These are phyloP conservation scores for Nannochloropsis salina DNA, from an alignment of 108 stramenopile genomes.

Conservation along the genomic window DNA sequence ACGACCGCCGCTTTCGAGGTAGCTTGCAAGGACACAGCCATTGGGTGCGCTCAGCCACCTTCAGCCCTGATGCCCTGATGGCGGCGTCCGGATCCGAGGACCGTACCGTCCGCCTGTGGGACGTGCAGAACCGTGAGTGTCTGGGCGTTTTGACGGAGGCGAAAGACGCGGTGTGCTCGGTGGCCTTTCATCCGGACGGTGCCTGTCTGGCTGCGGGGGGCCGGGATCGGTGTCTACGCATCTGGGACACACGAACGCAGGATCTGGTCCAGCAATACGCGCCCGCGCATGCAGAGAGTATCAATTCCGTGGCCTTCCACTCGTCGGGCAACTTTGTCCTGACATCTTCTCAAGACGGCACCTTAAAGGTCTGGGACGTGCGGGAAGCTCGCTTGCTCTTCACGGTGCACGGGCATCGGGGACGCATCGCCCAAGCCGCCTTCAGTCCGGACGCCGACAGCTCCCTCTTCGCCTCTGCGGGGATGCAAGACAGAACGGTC, in stretches of 20 bases:
- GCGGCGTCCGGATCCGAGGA: constrained; percentile 56
- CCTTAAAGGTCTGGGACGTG: constrained; percentile 61
- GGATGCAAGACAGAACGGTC: constrained; percentile 50
- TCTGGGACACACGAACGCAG: constrained; percentile 58
- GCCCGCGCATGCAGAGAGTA: constrained; percentile 47
- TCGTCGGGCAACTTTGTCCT: constrained; percentile 57
- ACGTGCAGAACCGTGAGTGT: constrained; percentile 32
- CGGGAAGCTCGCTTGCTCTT: constrained; percentile 63
- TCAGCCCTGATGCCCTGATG: constrained; percentile 24
- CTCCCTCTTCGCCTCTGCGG: constrained; percentile 52
- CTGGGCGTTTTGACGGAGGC: constrained; percentile 50
- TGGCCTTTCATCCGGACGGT: constrained; percentile 48
- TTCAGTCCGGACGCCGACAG: constrained; percentile 48
- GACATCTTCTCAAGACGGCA: constrained; percentile 52
- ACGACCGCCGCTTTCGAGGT: constrained; percentile 18
- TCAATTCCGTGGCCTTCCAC: constrained; percentile 49
- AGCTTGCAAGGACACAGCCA: constrained; percentile 52
- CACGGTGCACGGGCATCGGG: constrained; percentile 59
- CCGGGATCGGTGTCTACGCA: constrained; percentile 34
- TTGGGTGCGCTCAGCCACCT: constrained; percentile 60
- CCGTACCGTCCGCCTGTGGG: constrained; percentile 58
- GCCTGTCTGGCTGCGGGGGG: constrained; percentile 48
- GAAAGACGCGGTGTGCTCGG: constrained; percentile 31
- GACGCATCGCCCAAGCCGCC: constrained; percentile 29
- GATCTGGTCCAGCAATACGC: constrained; percentile 61